Evolutionary conservation across 495 filamentous ascomycete genomes (phyloP).

Genomic region (Lentithecium fluviatile): DNA sequence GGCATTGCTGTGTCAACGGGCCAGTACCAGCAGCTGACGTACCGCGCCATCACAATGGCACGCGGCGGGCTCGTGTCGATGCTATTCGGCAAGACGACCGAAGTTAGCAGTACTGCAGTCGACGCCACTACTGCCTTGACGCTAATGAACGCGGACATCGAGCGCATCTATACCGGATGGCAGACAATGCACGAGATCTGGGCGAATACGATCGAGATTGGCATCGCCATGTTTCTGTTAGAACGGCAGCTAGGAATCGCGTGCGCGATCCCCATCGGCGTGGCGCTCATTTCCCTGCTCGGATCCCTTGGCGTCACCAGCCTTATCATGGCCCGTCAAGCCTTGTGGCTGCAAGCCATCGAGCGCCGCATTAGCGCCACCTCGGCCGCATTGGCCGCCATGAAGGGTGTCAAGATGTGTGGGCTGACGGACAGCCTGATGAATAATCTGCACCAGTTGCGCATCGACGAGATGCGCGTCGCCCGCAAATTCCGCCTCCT

Average conservation of each 20-base stretch:
- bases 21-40: slow-evolving; percentile 55
- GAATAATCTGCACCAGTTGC: background rate
- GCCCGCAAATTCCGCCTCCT: slow-evolving; percentile 7
- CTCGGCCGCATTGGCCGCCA: background rate
- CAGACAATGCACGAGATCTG: slow-evolving; percentile 46
- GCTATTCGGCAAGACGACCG: slow-evolving; percentile 55
- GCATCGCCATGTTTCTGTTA: slow-evolving; percentile 58
- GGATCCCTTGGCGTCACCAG: background rate
- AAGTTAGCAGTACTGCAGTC: slow-evolving; percentile 45
- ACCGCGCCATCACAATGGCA: slow-evolving; percentile 57
- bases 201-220: slow-evolving; percentile 58
- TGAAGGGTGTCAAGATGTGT: slow-evolving; percentile 15
- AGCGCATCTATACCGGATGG: slow-evolving; percentile 41
- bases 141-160: slow-evolving; percentile 56
- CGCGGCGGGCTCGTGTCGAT: slow-evolving; percentile 57
- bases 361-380: slow-evolving; percentile 22
- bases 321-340: slow-evolving; percentile 4
- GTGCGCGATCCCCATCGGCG: slow-evolving; percentile 49
- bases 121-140: slow-evolving; percentile 56
- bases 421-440: slow-evolving; percentile 2
- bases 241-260: slow-evolving; percentile 57
- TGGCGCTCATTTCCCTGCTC: slow-evolving; percentile 26
- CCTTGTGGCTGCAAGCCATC: background rate
- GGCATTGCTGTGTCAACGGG: slow-evolving; percentile 50
- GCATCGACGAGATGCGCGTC: background rate